Conservation (phyloP, 1,284 basidiomycete genomes). For the Tilletia indica region DNA sequence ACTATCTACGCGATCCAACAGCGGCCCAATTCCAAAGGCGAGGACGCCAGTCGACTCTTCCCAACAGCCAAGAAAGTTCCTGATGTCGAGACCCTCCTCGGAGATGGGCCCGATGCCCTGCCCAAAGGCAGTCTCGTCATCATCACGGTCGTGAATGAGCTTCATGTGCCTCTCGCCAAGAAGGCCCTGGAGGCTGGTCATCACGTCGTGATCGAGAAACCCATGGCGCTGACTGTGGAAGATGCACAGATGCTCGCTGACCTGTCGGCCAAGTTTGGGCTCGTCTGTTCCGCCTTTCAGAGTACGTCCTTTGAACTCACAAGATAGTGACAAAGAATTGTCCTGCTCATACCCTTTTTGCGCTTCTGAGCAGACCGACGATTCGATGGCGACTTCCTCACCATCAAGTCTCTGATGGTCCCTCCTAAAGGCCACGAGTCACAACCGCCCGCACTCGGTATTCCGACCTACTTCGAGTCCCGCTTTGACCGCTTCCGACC, state of each 20-base stretch:
- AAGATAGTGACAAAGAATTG: background rate
- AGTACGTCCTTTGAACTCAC: constrained; percentile 24
- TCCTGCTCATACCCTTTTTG: background rate
- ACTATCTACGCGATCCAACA: constrained; percentile 49
- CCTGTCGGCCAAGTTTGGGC: constrained; percentile 35
- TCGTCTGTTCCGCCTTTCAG: constrained; percentile 51
- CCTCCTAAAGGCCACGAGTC: constrained; percentile 26
- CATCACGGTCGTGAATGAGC: constrained; percentile 51
- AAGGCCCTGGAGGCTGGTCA: constrained; percentile 42
- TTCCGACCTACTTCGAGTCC: constrained; percentile 47
- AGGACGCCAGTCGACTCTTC: constrained; percentile 30
- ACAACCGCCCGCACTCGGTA: constrained; percentile 43
- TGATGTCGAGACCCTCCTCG: constrained; percentile 41
- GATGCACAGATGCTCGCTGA: constrained; percentile 40
- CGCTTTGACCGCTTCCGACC: constrained; percentile 53
- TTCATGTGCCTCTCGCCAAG: constrained; percentile 50
- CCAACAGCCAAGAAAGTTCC: constrained; percentile 40
- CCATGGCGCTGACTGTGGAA: constrained; percentile 34
- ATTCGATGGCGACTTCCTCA: constrained; percentile 53
- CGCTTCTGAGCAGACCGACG: constrained; percentile 33
- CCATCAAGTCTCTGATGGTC: constrained; percentile 41
- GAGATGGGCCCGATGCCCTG: constrained; percentile 24
- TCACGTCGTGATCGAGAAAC: constrained; percentile 54
- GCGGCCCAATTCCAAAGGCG: constrained; percentile 35
- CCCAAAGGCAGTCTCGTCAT: constrained; percentile 49